Conservation (phyloP, 139 green algal species). For the Bryopsis sp. region DNA sequence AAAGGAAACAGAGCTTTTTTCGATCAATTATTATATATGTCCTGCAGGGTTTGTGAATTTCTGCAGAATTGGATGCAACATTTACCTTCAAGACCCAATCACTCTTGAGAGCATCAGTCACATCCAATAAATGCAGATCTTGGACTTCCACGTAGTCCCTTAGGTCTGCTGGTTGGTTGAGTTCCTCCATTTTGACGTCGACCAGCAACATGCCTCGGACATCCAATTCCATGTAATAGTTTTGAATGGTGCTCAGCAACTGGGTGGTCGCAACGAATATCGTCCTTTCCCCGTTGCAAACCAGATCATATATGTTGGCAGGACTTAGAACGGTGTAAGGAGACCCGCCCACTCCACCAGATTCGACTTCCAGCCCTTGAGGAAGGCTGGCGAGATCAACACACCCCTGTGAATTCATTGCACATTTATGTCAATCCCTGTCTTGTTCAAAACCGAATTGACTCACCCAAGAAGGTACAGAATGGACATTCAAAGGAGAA, state of each 20-base stretch:
- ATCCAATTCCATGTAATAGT: constrained; percentile 47
- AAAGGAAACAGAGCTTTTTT: too few relatives aligned
- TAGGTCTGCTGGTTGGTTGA: constrained; percentile 34
- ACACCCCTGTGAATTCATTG: constrained; percentile 27
- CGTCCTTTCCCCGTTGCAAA: constrained; percentile 23
- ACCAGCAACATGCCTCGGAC: constrained; percentile 30
- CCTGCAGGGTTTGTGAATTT: too few relatives aligned
- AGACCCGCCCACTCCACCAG: neutral
- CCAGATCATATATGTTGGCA: neutral
- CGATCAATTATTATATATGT: too few relatives aligned
- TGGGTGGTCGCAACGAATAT: constrained; percentile 28
- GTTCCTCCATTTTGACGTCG: constrained; percentile 24
- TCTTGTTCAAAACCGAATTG: too few relatives aligned
- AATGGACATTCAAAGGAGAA: too few relatives aligned
- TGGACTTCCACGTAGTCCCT: constrained; percentile 42
- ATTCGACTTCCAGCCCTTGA: constrained; percentile 21
- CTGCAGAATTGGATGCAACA: too few relatives aligned
- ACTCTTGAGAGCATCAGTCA: constrained; percentile 35
- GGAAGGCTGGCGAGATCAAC: constrained; percentile 27
- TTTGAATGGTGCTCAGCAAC: constrained; percentile 37
- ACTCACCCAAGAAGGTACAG: too few relatives aligned
- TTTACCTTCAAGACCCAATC: constrained; percentile 62
- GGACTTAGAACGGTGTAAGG: constrained; percentile 6
- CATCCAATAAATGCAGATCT: constrained; percentile 30
- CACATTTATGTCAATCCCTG: too few relatives aligned